Conservation (phyloP, 2,329 filamentous ascomycete species). For the Cadophora malorum region DNA sequence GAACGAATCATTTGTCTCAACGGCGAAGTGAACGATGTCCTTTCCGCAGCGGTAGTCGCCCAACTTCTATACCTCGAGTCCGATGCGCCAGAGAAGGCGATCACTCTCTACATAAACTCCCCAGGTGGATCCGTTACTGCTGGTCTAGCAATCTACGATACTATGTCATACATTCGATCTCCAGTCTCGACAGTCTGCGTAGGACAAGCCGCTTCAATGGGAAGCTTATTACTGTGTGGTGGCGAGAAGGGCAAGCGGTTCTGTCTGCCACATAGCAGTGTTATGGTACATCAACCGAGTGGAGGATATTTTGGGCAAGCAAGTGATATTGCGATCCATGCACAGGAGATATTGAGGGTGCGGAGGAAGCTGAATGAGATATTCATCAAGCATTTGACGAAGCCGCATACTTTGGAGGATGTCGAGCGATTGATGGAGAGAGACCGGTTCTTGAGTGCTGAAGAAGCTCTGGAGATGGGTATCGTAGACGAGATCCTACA, state of each 20-base stretch:
- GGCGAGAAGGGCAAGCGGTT: slow-evolving; percentile 85
- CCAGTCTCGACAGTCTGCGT: slow-evolving; percentile 95
- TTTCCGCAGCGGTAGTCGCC: slow-evolving; percentile 92
- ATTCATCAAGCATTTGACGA: slow-evolving; percentile 85
- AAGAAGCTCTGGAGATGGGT: slow-evolving; percentile 87
- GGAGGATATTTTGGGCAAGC: slow-evolving; percentile 72
- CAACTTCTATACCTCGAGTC: slow-evolving; percentile 98
- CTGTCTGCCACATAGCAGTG: slow-evolving; percentile 88
- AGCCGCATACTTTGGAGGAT: slow-evolving; percentile 78
- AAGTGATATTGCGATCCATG: slow-evolving; percentile 92
- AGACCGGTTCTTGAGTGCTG: slow-evolving; percentile 89
- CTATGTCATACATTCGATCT: slow-evolving; percentile 94
- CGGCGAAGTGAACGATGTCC: slow-evolving; percentile 85
- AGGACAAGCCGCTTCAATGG: slow-evolving; percentile 95
- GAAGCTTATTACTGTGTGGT: slow-evolving; percentile 83
- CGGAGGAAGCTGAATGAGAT: slow-evolving; percentile 88
- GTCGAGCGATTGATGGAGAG: slow-evolving; percentile 96
- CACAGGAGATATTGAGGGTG: slow-evolving; percentile 91
- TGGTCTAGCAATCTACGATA: slow-evolving; percentile 93
- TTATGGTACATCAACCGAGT: slow-evolving; percentile 97
- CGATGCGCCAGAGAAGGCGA: slow-evolving; percentile 91
- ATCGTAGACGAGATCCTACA: slow-evolving; percentile 90
- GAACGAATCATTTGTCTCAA: slow-evolving; percentile 96
- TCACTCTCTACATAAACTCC: slow-evolving; percentile 97
- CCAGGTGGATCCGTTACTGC: slow-evolving; percentile 93